A percentile compares a stretch with the other conserved stretches of the same genome.
Evolutionary conservation across 495 filamentous ascomycete species (phyloP).

Genomic region (Talaromyces wortmannii): DNA sequence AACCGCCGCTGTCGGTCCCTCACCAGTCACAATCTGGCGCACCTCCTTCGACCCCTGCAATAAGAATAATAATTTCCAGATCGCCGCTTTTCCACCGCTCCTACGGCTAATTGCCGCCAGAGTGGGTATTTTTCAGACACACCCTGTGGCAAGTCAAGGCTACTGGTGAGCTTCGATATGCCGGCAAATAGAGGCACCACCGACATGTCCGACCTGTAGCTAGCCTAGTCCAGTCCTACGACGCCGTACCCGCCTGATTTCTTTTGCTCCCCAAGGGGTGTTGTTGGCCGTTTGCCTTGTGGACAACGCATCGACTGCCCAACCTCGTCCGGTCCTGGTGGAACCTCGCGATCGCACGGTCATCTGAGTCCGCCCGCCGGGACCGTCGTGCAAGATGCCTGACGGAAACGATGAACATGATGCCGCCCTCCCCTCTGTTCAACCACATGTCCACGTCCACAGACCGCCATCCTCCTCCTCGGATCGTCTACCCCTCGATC

Average conservation of each 20-base stretch:
- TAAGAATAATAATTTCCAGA: too few species aligned
- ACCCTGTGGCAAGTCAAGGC: not conserved
- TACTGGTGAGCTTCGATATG: slow-evolving; percentile 6
- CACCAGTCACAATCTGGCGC: not conserved
- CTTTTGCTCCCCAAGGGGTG: not conserved
- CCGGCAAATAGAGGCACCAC: slow-evolving; percentile 5
- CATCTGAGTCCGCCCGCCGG: slow-evolving; percentile 1
- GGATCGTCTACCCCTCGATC: slow-evolving; percentile 20
- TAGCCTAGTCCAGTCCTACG: slow-evolving; percentile 3
- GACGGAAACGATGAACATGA: slow-evolving; percentile 36
- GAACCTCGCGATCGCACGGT: slow-evolving; percentile 1
- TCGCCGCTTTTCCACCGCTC: too few species aligned
- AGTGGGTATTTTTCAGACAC: not conserved
- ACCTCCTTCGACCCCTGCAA: too few species aligned
- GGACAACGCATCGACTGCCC: slow-evolving; percentile 36
- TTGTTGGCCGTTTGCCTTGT: slow-evolving; percentile 6
- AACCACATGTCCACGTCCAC: not conserved
- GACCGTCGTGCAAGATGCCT: slow-evolving; percentile 42
- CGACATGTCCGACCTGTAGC: slow-evolving; percentile 8
- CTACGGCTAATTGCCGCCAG: not conserved
- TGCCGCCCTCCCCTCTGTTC: slow-evolving; percentile 27
- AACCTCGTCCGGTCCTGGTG: slow-evolving; percentile 17
- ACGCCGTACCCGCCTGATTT: slow-evolving; percentile 1
- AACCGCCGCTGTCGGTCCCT: not conserved
- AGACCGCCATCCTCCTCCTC: slow-evolving; percentile 20